Evolutionary conservation across 371 early-diverging fungal species (phyloP), one percentile per base, ranked within the genome.

Genomic region (Apophysomyces trapeziformis): DNA sequence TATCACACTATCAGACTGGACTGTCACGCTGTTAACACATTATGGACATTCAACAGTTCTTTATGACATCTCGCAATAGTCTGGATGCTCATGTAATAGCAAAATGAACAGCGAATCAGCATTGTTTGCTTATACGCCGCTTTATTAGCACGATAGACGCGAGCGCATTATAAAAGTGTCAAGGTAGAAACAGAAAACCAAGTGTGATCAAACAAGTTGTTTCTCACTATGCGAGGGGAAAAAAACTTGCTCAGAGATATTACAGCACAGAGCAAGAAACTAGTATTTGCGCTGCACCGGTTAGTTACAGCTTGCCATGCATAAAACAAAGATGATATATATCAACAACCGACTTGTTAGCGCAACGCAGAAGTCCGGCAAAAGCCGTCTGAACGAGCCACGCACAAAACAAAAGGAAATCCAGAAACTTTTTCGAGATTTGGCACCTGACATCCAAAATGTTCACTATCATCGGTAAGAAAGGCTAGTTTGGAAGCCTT

Each of bases 231-330:
- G 32, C 32, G 32, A 26, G 32, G 32, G 2, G 2, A 26, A 26
- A 26, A 26, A 26, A 26, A 26, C 32, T 26, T 26, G 32, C 32
- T 26, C 16, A 83, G 90, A 68, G 90, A 90, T 66, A 87, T 90
- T 59, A 90, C 88, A 26, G 85, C 83, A 43, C 66, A 71, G 13
- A 86, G 86, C 54, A 90, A 90, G 68, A 80, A 87, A 63, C 73
- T 86, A 71, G 87, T 90, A 43, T 90, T 88, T 66, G 75, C 85
- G 0, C 75, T 90, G 16, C 90, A 90, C 63, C 82, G 90, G 76
- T 82, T 69, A 13, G 68, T 41, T 13, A 41, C 32, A 26, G 32
- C 13, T 41, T 41, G 41, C 13, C 2, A 41, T 41, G 13, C 41
- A 41, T 41, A 13, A 13, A 8, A 13, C 11, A 41, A 41, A 41